Base-by-base conservation (phyloP, 139 green algal species). In the Helicosporidium sp. region DNA sequence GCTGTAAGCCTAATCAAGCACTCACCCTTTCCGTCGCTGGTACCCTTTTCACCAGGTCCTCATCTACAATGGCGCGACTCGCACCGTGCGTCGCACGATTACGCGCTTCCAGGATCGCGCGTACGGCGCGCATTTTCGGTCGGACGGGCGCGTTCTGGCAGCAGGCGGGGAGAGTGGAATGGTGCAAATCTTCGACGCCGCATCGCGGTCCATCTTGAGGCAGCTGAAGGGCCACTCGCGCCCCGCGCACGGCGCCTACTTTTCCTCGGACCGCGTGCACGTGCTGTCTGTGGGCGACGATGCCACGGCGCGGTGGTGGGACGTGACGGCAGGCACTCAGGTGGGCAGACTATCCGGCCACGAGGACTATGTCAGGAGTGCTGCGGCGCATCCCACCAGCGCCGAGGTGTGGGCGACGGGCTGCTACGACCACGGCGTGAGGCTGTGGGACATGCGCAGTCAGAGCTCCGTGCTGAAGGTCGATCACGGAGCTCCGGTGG, bases 161-260 rank as follows among this genome's bases (percentile, higher is more conserved):
- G 86, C 87, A 26, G 86, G 86, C 3, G 69, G 77, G 3, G 76
- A 94, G 54, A 68, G 74, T 52, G 74, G 78, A 6, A 51, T 87
- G 5, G 80, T 96, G 49, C 80, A 93, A 75, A 57, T 95, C 5
- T 91, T 95, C 51, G 81, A 95, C 39, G 39, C 54, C 7, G 48
- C 41, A 55, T 87, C 72, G 56, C 62, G 82, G 7, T 49, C 57
- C 4, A 48, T 95, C 46, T 64, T 95, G 60, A 76, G 85, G 10
- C 75, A 91, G 64, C 61, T 95, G 24, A 87, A 87, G 43, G 76
- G 58, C 0, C 85, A 95, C 59, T 53, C 74, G 40, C 49, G 66
- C 8, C 59, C 81, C 19, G 72, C 76, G 0, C 82, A 84, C 61
- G 69, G 73, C 2, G 61, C 73, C 0, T 58, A 57, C 17, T 93